Evolutionary conservation across 176 grass and related monocot species (phyloP), one percentile per base, ranked within the genome.

Genomic region (Carex kokanica): DNA sequence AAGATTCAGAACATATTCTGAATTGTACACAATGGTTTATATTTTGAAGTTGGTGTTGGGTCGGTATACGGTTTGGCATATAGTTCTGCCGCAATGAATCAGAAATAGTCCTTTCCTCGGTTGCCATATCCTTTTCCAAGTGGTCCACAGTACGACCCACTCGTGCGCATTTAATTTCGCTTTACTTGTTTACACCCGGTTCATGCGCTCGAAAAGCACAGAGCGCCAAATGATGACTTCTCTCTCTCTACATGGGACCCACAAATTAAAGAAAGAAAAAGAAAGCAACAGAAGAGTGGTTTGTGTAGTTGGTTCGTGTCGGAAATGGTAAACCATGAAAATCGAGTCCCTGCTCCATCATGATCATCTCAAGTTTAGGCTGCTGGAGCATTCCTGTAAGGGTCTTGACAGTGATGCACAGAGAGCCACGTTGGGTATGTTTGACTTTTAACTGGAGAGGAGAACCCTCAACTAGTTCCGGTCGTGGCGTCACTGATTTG

Each of bases 131-230:
- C 53, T 17, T 79, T 1, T 79, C 77, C 27, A 34, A 36, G 21
- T 49, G 45, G 45, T 55, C 74, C 74, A 29, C 53, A 34, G 55
- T 80, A 58, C 77, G 11, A 31, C 20, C 77, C 77, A 60, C 47
- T 80, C 77, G 77, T 80, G 77, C 27, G 52, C 54, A 80, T 61
- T 80, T 60, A 80, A 80, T 80, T 11, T 10, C 24, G 1, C 21
- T 12, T 34, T 80, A 3, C 2, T 69, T 36, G 25, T 59, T 9
- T 60, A 58, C 23, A 56, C 77, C 77, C 27, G 77, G 77, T 2
- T 6, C 77, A 80, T 59, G 13, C 13, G 32, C 62, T 40, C 2
- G 29, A 67, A 67, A 67, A 67, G 8, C 64, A 67, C 64, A 67
- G 64, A 29, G 29, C 64, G 14, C 29, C 64, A 67, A 67, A 23